phyloP scores from a whole-genome alignment of 2,329 filamentous ascomycete species.

The Diplodia sapinea region DNA sequence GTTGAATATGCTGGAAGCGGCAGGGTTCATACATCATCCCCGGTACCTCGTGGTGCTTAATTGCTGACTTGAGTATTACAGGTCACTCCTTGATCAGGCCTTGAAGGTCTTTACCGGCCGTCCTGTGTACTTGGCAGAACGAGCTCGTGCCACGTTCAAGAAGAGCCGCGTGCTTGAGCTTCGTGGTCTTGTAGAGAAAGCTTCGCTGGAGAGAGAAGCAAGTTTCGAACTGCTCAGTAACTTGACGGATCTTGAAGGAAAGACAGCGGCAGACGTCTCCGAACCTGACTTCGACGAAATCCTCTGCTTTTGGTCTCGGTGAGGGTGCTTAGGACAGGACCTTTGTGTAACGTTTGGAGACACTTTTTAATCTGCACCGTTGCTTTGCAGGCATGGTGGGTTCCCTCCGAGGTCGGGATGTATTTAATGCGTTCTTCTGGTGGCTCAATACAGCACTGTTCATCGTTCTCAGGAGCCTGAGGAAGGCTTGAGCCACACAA shows the following conservation, averaged over 20 bases:
- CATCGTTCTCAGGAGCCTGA: neutral
- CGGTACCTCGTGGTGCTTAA: neutral
- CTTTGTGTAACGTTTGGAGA: too few species aligned
- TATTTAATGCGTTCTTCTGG: neutral
- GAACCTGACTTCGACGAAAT: slow-evolving; percentile 25
- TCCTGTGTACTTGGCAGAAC: slow-evolving; percentile 5
- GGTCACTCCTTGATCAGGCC: slow-evolving; percentile 2
- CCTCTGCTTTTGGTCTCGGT: slow-evolving; percentile 31
- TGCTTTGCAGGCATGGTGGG: neutral
- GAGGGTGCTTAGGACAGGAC: too few species aligned
- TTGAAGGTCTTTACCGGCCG: slow-evolving; percentile 5
- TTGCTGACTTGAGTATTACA: neutral
- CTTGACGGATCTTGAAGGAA: neutral
- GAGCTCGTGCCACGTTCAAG: slow-evolving; percentile 25
- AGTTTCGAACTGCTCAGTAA: neutral
- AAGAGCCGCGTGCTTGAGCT: neutral
- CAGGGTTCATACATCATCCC: slow-evolving; percentile 10
- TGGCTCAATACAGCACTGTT: neutral
- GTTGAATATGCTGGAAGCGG: slow-evolving; percentile 1
- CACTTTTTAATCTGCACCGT: neutral
- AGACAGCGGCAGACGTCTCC: neutral
- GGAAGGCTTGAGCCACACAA: neutral
- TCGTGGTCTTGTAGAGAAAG: neutral
- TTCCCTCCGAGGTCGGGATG: neutral
- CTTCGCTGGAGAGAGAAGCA: neutral